These are phyloP conservation scores for Hyaloscypha variabilis DNA, from an alignment of 495 filamentous ascomycete species.

Conservation along the genomic window DNA sequence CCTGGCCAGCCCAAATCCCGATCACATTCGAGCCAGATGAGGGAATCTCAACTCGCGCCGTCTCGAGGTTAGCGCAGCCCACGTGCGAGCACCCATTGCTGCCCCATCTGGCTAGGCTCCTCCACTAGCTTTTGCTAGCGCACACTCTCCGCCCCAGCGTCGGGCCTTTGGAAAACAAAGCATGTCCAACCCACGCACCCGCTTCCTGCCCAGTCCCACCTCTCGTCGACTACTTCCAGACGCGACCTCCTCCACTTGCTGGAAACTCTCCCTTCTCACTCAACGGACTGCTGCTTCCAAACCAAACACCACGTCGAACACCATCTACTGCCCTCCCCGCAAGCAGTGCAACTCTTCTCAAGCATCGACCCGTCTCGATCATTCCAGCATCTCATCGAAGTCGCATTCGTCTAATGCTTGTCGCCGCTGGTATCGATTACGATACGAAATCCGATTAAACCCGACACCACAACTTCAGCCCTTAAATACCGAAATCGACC, in stretches of 20 bases:
- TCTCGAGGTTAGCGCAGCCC: background rate
- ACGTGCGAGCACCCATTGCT: background rate
- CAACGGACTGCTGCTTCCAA: constrained; percentile 2
- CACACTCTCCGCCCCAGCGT: background rate
- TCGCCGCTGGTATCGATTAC: constrained; percentile 29
- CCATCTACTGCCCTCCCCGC: background rate
- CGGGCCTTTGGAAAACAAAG: constrained; percentile 8
- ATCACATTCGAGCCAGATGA: background rate
- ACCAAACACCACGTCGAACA: background rate
- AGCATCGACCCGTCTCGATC: constrained; percentile 6
- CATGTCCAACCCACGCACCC: background rate
- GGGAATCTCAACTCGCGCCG: background rate
- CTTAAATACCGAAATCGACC: constrained; percentile 7
- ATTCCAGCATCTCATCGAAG: constrained; percentile 1
- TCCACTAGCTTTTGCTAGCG: background rate
- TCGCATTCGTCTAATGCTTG: constrained; percentile 23
- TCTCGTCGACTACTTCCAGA: background rate
- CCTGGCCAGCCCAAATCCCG: background rate
- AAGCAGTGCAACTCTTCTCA: background rate
- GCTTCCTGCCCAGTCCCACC: background rate
- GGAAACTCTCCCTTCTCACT: constrained; percentile 4
- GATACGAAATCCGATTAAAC: constrained; percentile 35
- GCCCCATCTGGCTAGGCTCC: background rate
- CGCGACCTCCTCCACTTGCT: background rate
- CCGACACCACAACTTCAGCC: constrained; percentile 4